Percentiles rank a stretch among this genome's conserved stretches.
Evolutionary conservation across 202 grass and related monocot genomes (phyloP).

Genomic region (Panicum virgatum): DNA sequence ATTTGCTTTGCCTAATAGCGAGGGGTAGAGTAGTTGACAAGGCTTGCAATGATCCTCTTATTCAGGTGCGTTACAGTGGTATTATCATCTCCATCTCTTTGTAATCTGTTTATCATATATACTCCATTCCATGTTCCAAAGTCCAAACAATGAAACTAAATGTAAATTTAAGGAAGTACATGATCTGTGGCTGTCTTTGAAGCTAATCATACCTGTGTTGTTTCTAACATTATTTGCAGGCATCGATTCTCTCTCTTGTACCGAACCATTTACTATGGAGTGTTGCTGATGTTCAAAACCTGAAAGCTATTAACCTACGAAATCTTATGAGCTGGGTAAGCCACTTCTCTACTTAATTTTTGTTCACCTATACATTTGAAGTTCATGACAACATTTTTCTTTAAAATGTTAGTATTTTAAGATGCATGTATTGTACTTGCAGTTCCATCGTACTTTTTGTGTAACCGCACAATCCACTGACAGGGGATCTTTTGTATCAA

Average conservation of each 20-base stretch:
- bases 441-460: slow-evolving; percentile 83
- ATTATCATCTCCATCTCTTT: slow-evolving; percentile 7
- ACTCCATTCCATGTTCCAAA: slow-evolving; percentile 1
- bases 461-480: slow-evolving; percentile 51
- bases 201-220: background rate
- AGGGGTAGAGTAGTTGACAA: slow-evolving; percentile 82
- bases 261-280: slow-evolving; percentile 56
- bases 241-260: slow-evolving; percentile 84
- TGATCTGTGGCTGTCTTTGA: background rate
- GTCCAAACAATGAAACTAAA: background rate
- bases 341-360: slow-evolving; percentile 12
- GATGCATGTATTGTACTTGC: slow-evolving; percentile 45
- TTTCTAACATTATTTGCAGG: slow-evolving; percentile 59
- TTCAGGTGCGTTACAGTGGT: slow-evolving; percentile 62
- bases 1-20: slow-evolving; percentile 93
- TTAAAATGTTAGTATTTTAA: slow-evolving; percentile 8
- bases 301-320: slow-evolving; percentile 54
- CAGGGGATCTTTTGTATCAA: slow-evolving; percentile 74
- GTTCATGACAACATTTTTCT: background rate
- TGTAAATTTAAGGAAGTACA: slow-evolving; percentile 13
- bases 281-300: slow-evolving; percentile 54
- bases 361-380: slow-evolving; percentile 20
- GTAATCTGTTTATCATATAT: slow-evolving; percentile 26
- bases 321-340: slow-evolving; percentile 86
- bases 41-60: slow-evolving; percentile 85